Evolutionary conservation across 257 asterid genomes (phyloP), one percentile per base, ranked within the genome.

Genomic region (Misopates orontium): DNA sequence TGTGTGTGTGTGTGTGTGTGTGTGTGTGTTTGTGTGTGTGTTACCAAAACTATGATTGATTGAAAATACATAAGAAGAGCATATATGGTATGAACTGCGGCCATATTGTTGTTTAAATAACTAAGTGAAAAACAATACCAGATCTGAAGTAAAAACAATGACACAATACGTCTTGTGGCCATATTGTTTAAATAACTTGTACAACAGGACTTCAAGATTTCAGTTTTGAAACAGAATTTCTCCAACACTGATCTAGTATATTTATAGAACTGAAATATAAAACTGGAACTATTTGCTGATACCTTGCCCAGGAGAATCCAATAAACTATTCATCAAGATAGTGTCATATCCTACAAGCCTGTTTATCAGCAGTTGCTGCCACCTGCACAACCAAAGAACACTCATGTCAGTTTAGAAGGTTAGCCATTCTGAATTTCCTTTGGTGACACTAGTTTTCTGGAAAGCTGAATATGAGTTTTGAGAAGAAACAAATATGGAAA

Each of bases 331-430:
- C 95, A 90, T 94, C 81, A 94, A 71, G 71, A 94, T 94, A 60
- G 99, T 94, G 79, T 94, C 99, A 68, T 94, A 94, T 59, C 99
- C 99, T 25, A 94, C 99, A 65, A 94, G 82, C 77, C 95, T 84
- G 85, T 94, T 94, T 74, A 94, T 94, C 81, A 94, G 74, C 80
- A 94, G 91, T 81, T 94, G 99, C 80, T 94, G 99, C 99, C 99
- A 94, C 83, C 99, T 94, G 83, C 56, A 75, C 62, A 72, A 59
- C 69, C 64, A 63, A 64, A 52, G 64, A 44, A 16, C 39, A 19
- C 49, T 14, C 36, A 64, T 49, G 60, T 64, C 24, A 61, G 71
- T 31, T 67, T 51, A 45, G 48, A 63, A 7, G 57, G 65, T 23
- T 52, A 39, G 56, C 6, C 52, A 58, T 55, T 60, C 25, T 16